A percentile compares a stretch with the other conserved stretches of the same genome.
These are phyloP conservation scores for Rutstroemia sp. DNA, from an alignment of 2,329 filamentous ascomycete genomes.

Conservation along the genomic window DNA sequence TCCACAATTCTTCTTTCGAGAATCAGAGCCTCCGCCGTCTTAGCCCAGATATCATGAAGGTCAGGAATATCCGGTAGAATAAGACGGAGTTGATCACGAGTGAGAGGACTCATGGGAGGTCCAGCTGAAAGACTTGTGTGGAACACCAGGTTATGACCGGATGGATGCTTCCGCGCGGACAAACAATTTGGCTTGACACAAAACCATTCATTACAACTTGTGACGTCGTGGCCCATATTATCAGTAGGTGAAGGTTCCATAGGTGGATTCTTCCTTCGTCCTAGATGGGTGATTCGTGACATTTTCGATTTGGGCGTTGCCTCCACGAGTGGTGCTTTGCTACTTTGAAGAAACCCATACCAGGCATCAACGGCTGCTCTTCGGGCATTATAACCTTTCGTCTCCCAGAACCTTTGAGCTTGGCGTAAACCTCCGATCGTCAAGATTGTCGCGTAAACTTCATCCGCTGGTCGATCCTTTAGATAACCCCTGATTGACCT, in stretches of 20 bases:
- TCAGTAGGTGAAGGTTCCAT: background rate
- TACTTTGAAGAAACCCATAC: slow-evolving; percentile 46
- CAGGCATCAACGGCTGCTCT: slow-evolving; percentile 52
- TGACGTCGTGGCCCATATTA: slow-evolving; percentile 18
- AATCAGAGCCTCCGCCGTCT: slow-evolving; percentile 55
- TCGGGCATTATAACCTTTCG: slow-evolving; percentile 56
- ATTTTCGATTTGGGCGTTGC: slow-evolving; percentile 41
- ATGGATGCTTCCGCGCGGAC: slow-evolving; percentile 18
- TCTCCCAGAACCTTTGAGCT: slow-evolving; percentile 58
- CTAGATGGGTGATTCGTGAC: slow-evolving; percentile 40
- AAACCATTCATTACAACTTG: slow-evolving; percentile 29
- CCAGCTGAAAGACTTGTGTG: slow-evolving; percentile 52
- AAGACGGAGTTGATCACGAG: slow-evolving; percentile 41
- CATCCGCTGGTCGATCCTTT: slow-evolving; percentile 54
- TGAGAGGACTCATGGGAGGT: slow-evolving; percentile 53
- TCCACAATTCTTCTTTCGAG: slow-evolving; percentile 52
- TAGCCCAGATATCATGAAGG: slow-evolving; percentile 54
- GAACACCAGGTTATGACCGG: slow-evolving; percentile 41
- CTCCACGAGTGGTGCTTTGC: slow-evolving; percentile 26
- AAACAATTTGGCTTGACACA: slow-evolving; percentile 29
- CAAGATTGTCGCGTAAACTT: slow-evolving; percentile 53
- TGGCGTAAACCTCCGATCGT: slow-evolving; percentile 55
- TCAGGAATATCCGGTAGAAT: slow-evolving; percentile 49
- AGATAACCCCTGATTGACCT: slow-evolving; percentile 56
- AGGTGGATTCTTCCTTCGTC: slow-evolving; percentile 43